These are phyloP conservation scores for Fibroporia radiculosa DNA, from an alignment of 768 basidiomycete species.

Conservation along the genomic window DNA sequence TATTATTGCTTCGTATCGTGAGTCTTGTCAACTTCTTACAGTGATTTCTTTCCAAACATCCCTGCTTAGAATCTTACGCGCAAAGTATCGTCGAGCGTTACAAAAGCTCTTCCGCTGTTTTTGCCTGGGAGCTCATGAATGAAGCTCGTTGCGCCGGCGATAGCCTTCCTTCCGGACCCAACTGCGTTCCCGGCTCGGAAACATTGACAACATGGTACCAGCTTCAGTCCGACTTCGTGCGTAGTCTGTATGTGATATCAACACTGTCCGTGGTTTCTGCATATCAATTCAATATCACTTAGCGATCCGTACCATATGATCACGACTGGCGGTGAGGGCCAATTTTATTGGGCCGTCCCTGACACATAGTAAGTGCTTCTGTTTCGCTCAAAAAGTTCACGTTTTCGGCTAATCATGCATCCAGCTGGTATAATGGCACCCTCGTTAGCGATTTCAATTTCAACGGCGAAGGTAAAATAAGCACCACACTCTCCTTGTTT, in stretches of 20 bases:
- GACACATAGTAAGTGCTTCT: slow-evolving; percentile 23
- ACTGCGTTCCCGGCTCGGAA: slow-evolving; percentile 39
- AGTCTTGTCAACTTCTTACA: neutral
- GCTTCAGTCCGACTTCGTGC: slow-evolving; percentile 42
- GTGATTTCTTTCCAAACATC: neutral
- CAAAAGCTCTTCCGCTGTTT: slow-evolving; percentile 21
- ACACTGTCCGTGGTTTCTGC: neutral
- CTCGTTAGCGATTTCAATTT: slow-evolving; percentile 47
- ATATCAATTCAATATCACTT: neutral
- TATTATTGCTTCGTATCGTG: slow-evolving; percentile 24
- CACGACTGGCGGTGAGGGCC: slow-evolving; percentile 50
- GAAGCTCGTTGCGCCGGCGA: slow-evolving; percentile 50
- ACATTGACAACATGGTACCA: slow-evolving; percentile 44
- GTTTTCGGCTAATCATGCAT: neutral
- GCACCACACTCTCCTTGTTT: neutral
- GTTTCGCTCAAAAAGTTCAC: neutral
- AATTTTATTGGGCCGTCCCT: slow-evolving; percentile 42
- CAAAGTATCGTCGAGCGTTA: slow-evolving; percentile 24
- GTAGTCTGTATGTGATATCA: slow-evolving; percentile 40
- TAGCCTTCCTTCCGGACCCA: slow-evolving; percentile 36
- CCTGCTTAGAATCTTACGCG: slow-evolving; percentile 19
- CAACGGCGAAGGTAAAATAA: slow-evolving; percentile 39
- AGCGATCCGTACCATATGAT: slow-evolving; percentile 49
- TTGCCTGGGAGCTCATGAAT: slow-evolving; percentile 39
- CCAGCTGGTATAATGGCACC: slow-evolving; percentile 34